Evolutionary conservation across 768 basidiomycete genomes (phyloP), one percentile per base, ranked within the genome.

Genomic region (Cystobasidium ongulense): DNA sequence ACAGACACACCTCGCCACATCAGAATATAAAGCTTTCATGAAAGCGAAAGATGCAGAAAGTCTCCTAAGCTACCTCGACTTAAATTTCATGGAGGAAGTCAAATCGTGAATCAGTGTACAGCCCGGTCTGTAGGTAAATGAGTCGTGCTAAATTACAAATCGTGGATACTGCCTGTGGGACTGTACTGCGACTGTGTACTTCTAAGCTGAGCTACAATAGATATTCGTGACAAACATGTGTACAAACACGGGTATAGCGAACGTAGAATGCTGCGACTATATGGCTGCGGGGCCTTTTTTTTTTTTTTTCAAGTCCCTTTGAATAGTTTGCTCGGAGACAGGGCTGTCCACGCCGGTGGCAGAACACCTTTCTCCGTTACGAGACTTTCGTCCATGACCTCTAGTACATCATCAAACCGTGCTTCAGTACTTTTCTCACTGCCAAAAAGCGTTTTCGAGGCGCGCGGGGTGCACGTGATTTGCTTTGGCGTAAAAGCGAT

Each of bases 401-500:
- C 57, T 13, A 59, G 13, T 17, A 59, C 29, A 29, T 64, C 63
- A 5, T 64, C 63, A 23, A 64, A 64, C 21, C 63, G 63, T 23
- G 25, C 63, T 46, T 64, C 63, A 7, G 63, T 38, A 36, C 63
- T 64, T 15, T 36, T 8, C 63, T 64, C 63, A 25, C 31, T 64
- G 3, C 63, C 63, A 38, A 64, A 64, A 2, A 64, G 63, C 13
- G 63, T 64, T 46, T 64, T 64, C 18, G 63, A 5, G 13, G 63
- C 11, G 18, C 10, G 23, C 18, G 63, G 63, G 8, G 63, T 64
- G 35, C 63, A 25, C 5, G 63, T 46, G 63, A 27, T 18, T 46
- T 59, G 57, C 33, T 27, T 27, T 5, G 33, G 57, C 5, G 46
- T 50, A 50, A 50, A 50, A 50, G 46, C 46, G n/a, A 50, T 50